These are phyloP conservation scores for Phaeosphaeriaceae sp. DNA, from an alignment of 2,329 filamentous ascomycete species.

Conservation along the genomic window DNA sequence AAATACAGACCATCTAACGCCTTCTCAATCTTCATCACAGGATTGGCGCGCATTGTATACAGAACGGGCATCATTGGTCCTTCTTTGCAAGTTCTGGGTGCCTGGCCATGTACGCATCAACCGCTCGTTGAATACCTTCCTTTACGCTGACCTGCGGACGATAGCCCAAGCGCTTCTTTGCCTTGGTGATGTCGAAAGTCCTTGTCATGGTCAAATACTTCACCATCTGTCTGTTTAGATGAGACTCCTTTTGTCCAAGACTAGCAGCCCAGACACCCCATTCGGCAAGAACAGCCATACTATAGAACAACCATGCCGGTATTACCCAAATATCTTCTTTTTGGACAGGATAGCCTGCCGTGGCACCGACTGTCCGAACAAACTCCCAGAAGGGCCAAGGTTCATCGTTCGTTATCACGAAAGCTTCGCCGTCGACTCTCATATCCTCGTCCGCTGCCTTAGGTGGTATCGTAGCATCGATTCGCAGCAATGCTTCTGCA, in stretches of 20 bases:
- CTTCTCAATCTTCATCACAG: too few relatives aligned
- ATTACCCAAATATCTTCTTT: neutral
- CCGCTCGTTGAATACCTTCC: neutral
- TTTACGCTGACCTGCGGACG: neutral
- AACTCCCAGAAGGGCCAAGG: slow-evolving; percentile 1
- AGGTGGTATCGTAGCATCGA: neutral
- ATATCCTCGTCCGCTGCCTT: neutral
- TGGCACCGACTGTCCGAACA: neutral
- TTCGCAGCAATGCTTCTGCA: neutral
- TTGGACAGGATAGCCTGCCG: neutral
- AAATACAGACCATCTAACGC: too few relatives aligned
- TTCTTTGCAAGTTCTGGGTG: neutral
- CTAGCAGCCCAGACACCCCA: neutral
- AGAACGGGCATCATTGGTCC: neutral
- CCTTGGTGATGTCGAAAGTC: neutral
- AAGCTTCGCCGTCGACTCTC: neutral
- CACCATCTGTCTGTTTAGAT: neutral
- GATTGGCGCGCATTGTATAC: too few relatives aligned
- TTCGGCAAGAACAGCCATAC: neutral
- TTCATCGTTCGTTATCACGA: neutral
- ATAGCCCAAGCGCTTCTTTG: neutral
- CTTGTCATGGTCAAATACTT: neutral
- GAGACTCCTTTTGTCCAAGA: neutral
- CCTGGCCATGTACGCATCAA: neutral
- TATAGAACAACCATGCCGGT: neutral